These are phyloP conservation scores for Rhynchospora tenuis DNA, from an alignment of 176 grass and related monocot genomes.

Conservation along the genomic window DNA sequence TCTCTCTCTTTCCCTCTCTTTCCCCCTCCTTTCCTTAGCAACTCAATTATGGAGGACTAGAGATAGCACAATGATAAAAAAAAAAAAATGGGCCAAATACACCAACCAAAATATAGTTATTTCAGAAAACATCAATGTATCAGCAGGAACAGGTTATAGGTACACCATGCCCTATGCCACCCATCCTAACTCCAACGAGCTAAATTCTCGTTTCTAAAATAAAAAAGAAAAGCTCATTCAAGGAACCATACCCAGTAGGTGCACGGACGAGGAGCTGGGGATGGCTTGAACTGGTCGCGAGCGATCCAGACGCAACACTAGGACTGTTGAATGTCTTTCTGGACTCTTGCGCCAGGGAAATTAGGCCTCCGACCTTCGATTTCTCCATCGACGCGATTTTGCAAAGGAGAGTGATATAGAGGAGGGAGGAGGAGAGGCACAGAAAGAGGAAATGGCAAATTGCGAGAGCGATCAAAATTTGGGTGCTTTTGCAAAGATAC, in stretches of 20 bases:
- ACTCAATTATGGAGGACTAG: background rate
- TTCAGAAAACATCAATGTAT: background rate
- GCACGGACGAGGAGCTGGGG: conserved; percentile 12
- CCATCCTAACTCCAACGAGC: background rate
- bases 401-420: background rate
- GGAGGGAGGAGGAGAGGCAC: background rate
- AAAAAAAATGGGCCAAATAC: background rate
- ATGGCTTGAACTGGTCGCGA: background rate
- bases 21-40: no score
- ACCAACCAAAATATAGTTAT: background rate
- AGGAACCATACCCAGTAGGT: background rate
- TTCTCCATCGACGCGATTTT: conserved; percentile 23
- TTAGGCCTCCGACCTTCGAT: background rate
- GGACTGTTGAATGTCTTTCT: background rate
- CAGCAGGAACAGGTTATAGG: background rate
- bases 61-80: background rate
- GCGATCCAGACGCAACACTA: background rate
- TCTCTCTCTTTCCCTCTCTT: no score
- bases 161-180: background rate
- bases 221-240: background rate
- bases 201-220: background rate
- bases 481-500: background rate
- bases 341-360: conserved; percentile 13
- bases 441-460: background rate
- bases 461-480: background rate